Evolutionary conservation across 768 basidiomycete species (phyloP).

Genomic region (Fomitopsis serialis): DNA sequence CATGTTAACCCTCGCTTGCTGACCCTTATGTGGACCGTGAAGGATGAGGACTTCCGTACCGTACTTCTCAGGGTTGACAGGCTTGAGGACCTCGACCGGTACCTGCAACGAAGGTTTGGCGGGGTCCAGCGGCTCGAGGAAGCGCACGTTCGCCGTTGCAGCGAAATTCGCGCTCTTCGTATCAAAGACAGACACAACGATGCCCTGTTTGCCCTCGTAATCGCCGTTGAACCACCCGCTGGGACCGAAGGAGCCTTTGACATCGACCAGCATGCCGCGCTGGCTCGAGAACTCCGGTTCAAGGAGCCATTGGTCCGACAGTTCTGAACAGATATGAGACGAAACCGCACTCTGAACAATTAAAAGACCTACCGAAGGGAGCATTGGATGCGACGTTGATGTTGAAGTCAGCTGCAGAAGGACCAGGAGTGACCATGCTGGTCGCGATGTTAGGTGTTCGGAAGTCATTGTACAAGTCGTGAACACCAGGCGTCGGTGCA

Average conservation of each 20-base stretch:
- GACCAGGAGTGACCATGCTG: slow-evolving; percentile 10
- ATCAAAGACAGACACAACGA: slow-evolving; percentile 20
- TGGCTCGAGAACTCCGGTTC: slow-evolving; percentile 11
- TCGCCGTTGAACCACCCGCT: slow-evolving; percentile 20
- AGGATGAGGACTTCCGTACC: slow-evolving; percentile 17
- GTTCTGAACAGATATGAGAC: slow-evolving; percentile 7
- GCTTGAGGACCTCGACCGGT: slow-evolving; percentile 19
- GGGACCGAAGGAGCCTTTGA: slow-evolving; percentile 13
- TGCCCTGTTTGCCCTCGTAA: slow-evolving; percentile 20
- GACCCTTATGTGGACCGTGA: slow-evolving; percentile 14
- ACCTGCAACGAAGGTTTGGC: slow-evolving; percentile 14
- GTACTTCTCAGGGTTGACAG: slow-evolving; percentile 16
- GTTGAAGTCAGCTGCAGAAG: slow-evolving; percentile 5
- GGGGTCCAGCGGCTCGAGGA: slow-evolving; percentile 14
- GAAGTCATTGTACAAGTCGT: slow-evolving; percentile 9
- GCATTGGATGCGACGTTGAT: not conserved
- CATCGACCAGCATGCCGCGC: slow-evolving; percentile 19
- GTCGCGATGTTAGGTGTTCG: slow-evolving; percentile 6
- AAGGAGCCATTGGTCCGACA: slow-evolving; percentile 19
- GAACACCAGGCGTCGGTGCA: slow-evolving; percentile 11
- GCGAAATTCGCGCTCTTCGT: slow-evolving; percentile 16
- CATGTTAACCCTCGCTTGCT: slow-evolving; percentile 13
- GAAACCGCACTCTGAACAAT: not conserved
- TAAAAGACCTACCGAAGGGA: slow-evolving; percentile 6
- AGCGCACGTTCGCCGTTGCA: slow-evolving; percentile 20